Conservation (phyloP, 352 stramenopile species). For the Peronospora farinosa region DNA sequence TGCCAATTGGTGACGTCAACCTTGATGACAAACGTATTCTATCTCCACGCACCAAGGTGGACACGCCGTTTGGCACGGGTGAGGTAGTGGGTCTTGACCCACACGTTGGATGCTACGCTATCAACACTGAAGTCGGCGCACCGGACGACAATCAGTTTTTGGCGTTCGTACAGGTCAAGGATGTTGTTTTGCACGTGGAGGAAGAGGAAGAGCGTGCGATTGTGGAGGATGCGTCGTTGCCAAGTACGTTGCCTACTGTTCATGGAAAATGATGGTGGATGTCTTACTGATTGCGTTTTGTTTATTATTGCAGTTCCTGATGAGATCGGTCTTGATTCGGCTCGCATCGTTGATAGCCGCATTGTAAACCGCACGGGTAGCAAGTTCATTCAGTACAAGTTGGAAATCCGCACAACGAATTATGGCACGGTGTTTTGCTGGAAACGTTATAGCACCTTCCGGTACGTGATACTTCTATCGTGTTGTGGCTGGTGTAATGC, state of each 20-base stretch:
- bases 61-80: conserved; percentile 78
- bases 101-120: conserved; percentile 84
- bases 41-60: conserved; percentile 75
- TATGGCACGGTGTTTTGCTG: conserved; percentile 85
- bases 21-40: conserved; percentile 83
- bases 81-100: conserved; percentile 80
- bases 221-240: conserved; percentile 68
- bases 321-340: conserved; percentile 74
- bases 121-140: conserved; percentile 76
- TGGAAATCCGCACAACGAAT: conserved; percentile 84
- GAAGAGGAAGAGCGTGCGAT: conserved; percentile 76
- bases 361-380: conserved; percentile 79
- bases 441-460: conserved; percentile 87
- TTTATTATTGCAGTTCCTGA: conserved; percentile 50
- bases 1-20: conserved; percentile 64
- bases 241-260: conserved; percentile 46
- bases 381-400: conserved; percentile 88
- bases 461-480: conserved; percentile 31
- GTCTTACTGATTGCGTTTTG: conserved; percentile 13
- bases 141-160: conserved; percentile 74
- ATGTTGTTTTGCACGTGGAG: conserved; percentile 58
- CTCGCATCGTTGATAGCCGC: conserved; percentile 77
- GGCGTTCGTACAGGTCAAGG: conserved; percentile 78
- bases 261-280: conserved; percentile 11
- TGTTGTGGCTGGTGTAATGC: neutral